Evolutionary conservation across 805 yeast genomes (phyloP).

Genomic region (Saccharomycodes ludwigii): DNA sequence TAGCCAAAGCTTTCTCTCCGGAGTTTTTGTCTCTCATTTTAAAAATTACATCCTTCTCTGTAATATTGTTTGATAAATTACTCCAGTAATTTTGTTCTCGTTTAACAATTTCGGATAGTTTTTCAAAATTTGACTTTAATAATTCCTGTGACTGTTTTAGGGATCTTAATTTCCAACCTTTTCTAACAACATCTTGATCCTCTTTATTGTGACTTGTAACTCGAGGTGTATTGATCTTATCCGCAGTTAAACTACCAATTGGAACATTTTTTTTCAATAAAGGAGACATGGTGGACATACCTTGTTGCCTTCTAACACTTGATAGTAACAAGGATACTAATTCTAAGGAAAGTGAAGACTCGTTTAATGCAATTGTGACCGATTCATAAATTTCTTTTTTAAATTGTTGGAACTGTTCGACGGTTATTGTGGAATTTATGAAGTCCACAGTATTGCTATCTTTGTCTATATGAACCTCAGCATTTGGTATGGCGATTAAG

Average conservation of each 20-base stretch:
- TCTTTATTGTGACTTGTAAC: slow-evolving; percentile 13
- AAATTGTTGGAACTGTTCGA: slow-evolving; percentile 32
- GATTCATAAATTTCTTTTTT: slow-evolving; percentile 41
- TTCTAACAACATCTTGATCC: slow-evolving; percentile 19
- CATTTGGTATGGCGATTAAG: background rate
- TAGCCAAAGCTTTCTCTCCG: slow-evolving; percentile 48
- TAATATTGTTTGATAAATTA: slow-evolving; percentile 24
- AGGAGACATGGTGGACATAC: slow-evolving; percentile 79
- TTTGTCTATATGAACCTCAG: background rate
- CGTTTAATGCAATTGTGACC: slow-evolving; percentile 66
- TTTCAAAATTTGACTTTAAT: slow-evolving; percentile 37
- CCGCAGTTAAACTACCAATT: slow-evolving; percentile 54
- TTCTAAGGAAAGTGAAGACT: slow-evolving; percentile 78
- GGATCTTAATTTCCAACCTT: slow-evolving; percentile 79
- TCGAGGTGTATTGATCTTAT: slow-evolving; percentile 17
- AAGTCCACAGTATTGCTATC: no score
- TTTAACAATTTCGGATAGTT: slow-evolving; percentile 40
- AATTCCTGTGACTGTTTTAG: slow-evolving; percentile 40
- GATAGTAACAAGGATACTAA: slow-evolving; percentile 76
- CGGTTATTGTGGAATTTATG: background rate
- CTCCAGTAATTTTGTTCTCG: slow-evolving; percentile 53
- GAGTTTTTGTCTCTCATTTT: slow-evolving; percentile 48
- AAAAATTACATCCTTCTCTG: slow-evolving; percentile 28
- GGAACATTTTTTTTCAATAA: slow-evolving; percentile 64
- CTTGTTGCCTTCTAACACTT: slow-evolving; percentile 73